Base-by-base conservation (phyloP, 2,329 filamentous ascomycete genomes). In the Aspergillus calidoustus region DNA sequence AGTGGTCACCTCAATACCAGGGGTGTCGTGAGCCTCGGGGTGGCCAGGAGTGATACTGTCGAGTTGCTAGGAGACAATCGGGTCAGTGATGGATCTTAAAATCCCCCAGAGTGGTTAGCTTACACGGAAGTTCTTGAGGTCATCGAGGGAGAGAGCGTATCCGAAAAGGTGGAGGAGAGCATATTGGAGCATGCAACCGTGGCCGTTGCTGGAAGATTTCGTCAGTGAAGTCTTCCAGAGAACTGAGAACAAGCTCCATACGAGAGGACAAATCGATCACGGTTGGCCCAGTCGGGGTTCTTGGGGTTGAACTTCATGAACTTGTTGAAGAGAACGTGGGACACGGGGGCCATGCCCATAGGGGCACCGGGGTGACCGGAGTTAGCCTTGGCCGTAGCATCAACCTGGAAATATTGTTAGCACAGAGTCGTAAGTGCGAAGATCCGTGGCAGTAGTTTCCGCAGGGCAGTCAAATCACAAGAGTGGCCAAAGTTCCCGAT, bases 301-400 rank as follows among this genome's bases (percentile, higher is more conserved):
- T 97, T 96, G 75, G 95, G 95, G 90, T 98, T 99, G 88, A 97
- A 99, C 80, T 84, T 96, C 92, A 99, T 92, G 87, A 97, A 96
- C 82, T 95, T 96, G 88, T 97, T 96, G 85, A 92, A 99, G 69
- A 99, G 88, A 75, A 98, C 92, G 86, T 98, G 95, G 80, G 95
- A 90, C 76, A 93, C 89, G 66, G 95, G 94, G 76, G 95, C 95
- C 92, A 98, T 86, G 77, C 87, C 89, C 95, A 99, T 99, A 75
- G 95, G 95, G 80, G 95, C 95, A 86, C 95, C 95, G 76, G 95
- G 95, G 84, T 99, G 95, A 79, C 95, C 95, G 69, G 94, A 97
- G 88, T 98, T 98, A 80, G 94, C 92, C 80, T 91, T 86, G 82
- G 89, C 89, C 76, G 93, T 97, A 80, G 94, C 95, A 97, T 99